phyloP scores from a whole-genome alignment of 129 eudicot genomes.

The Arctium minus region DNA sequence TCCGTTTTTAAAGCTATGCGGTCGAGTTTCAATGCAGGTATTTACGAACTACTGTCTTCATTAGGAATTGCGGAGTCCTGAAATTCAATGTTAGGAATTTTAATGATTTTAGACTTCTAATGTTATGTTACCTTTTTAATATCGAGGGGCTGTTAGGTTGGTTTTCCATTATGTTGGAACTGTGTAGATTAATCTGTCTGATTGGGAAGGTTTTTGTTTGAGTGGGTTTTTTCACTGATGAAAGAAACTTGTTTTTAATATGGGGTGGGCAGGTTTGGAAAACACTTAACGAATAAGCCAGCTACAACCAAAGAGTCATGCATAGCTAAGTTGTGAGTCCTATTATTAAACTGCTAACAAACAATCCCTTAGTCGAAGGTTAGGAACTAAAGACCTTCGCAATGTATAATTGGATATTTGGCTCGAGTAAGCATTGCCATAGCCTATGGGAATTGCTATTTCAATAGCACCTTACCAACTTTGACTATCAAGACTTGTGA shows the following conservation, averaged over 20 bases:
- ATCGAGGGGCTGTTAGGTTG: neutral
- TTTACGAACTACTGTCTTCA: neutral
- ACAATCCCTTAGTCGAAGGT: neutral
- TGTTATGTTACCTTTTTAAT: neutral
- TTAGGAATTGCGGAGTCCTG: neutral
- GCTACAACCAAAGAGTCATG: too few relatives aligned
- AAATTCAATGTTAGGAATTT: neutral
- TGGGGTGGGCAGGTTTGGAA: too few relatives aligned
- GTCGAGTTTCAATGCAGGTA: slow-evolving; percentile 69
- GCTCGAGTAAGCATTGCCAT: neutral
- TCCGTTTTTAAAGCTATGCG: slow-evolving; percentile 90
- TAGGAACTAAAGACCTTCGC: neutral
- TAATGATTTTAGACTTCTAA: neutral
- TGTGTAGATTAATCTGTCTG: too few relatives aligned
- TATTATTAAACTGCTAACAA: too few relatives aligned
- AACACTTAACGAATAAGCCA: too few relatives aligned
- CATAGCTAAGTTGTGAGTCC: too few relatives aligned
- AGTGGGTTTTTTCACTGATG: too few relatives aligned
- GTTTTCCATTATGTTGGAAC: too few relatives aligned
- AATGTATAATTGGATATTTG: neutral
- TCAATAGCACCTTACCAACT: neutral
- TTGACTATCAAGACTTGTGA: neutral
- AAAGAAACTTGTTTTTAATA: too few relatives aligned
- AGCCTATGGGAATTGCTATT: neutral
- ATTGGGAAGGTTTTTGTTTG: too few relatives aligned